Evolutionary conservation across 2,329 filamentous ascomycete genomes (phyloP).

Genomic region (Colletotrichum siamense): DNA sequence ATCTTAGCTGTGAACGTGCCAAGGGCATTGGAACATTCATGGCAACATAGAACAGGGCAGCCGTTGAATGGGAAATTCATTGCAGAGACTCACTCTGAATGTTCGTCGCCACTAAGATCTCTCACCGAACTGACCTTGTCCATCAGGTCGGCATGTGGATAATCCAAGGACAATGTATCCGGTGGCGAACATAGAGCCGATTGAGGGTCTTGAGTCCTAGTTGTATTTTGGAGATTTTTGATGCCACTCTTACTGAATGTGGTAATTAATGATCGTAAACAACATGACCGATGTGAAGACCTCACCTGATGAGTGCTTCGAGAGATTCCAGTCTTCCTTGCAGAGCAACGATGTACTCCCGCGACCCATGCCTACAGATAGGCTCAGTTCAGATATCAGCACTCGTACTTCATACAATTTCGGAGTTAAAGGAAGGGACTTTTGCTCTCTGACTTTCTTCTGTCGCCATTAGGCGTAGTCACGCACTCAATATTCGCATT

Average conservation of each 20-base stretch:
- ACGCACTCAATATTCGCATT: background rate
- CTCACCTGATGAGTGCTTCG: background rate
- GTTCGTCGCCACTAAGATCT: background rate
- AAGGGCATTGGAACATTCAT: background rate
- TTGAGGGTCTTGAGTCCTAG: background rate
- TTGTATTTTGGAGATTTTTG: background rate
- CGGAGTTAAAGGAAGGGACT: accelerated
- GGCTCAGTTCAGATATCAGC: background rate
- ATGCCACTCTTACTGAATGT: background rate
- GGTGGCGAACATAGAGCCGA: background rate
- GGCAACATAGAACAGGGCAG: background rate
- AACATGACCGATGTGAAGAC: background rate
- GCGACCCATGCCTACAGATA: background rate
- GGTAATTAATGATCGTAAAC: background rate
- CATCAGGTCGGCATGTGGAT: background rate
- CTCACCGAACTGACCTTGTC: background rate
- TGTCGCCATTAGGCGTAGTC: background rate
- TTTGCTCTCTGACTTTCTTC: background rate
- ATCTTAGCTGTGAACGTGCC: background rate
- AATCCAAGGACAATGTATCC: background rate
- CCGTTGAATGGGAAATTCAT: background rate
- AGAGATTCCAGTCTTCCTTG: background rate
- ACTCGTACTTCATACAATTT: background rate
- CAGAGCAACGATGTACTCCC: background rate
- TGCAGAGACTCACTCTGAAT: background rate